These are phyloP conservation scores for Cladochytrium replicatum DNA, from an alignment of 192 early-diverging fungal genomes.

Conservation along the genomic window DNA sequence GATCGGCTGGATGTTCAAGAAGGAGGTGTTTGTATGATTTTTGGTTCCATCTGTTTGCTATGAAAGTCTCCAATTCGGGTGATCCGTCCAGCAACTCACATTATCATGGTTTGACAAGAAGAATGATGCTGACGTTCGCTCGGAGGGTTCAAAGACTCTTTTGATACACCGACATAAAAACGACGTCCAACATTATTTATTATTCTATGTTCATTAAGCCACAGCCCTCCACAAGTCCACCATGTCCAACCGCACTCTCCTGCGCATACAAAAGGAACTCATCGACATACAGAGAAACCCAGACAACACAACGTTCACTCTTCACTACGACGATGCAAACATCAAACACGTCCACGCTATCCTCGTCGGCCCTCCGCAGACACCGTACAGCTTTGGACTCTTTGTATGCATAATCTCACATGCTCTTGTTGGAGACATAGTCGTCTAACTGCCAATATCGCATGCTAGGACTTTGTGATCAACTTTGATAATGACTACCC, in stretches of 20 bases:
- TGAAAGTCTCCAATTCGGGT: too few species aligned
- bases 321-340: constrained; percentile 36
- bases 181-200: too few species aligned
- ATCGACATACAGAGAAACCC: constrained; percentile 16
- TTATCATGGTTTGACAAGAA: too few species aligned
- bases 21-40: too few species aligned
- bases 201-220: too few species aligned
- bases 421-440: not conserved
- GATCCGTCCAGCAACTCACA: too few species aligned
- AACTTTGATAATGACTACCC: constrained; percentile 48
- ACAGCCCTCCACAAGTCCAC: too few species aligned
- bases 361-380: constrained; percentile 46
- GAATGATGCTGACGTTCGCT: too few species aligned
- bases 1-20: too few species aligned
- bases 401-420: constrained; percentile 18
- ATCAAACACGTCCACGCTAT: constrained; percentile 55
- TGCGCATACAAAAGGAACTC: constrained; percentile 28
- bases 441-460: not conserved
- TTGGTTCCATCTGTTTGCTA: too few species aligned
- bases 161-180: too few species aligned
- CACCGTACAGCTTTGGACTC: constrained; percentile 40
- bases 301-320: constrained; percentile 21
- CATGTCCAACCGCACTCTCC: constrained; percentile 19
- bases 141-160: too few species aligned
- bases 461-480: constrained; percentile 36